These are phyloP conservation scores for Pinus tabuliformis DNA, from an alignment of 75 land plant species.

Conservation along the genomic window DNA sequence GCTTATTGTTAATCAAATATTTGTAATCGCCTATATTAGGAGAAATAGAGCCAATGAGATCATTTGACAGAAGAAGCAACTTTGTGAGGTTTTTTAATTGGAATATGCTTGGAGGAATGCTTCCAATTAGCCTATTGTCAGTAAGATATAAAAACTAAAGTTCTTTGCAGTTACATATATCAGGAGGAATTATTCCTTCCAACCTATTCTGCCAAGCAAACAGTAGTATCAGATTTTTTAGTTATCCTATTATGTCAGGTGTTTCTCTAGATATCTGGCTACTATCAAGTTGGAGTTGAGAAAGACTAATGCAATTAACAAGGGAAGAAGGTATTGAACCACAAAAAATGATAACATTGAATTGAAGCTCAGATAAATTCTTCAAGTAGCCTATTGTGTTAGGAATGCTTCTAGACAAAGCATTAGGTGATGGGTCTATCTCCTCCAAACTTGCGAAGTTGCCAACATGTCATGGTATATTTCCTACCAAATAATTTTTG, in stretches of 20 bases:
- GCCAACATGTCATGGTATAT: slow-evolving; percentile 47
- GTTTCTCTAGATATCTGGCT: slow-evolving; percentile 54
- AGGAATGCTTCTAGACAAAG: slow-evolving; percentile 65
- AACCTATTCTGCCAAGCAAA: slow-evolving; percentile 58
- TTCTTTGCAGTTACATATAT: slow-evolving; percentile 57
- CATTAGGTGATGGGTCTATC: slow-evolving; percentile 71
- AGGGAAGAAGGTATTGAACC: slow-evolving; percentile 59
- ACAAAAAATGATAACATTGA: slow-evolving; percentile 54
- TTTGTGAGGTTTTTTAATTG: slow-evolving; percentile 44
- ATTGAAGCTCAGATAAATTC: slow-evolving; percentile 39
- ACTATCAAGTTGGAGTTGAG: slow-evolving; percentile 57
- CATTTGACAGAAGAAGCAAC: slow-evolving; percentile 58
- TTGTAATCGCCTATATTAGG: slow-evolving; percentile 45
- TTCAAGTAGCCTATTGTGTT: slow-evolving; percentile 38
- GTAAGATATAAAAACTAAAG: slow-evolving; percentile 53
- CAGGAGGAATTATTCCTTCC: slow-evolving; percentile 50
- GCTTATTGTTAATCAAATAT: slow-evolving; percentile 37
- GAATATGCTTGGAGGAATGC: slow-evolving; percentile 62
- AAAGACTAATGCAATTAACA: slow-evolving; percentile 37
- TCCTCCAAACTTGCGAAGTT: slow-evolving; percentile 41
- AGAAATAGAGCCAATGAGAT: slow-evolving; percentile 58
- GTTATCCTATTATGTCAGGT: slow-evolving; percentile 39
- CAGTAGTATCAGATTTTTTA: slow-evolving; percentile 52
- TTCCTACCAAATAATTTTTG: slow-evolving; percentile 61
- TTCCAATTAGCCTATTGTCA: slow-evolving; percentile 52